Conservation (phyloP, 2,329 filamentous ascomycete genomes). For the Saccharata proteae region DNA sequence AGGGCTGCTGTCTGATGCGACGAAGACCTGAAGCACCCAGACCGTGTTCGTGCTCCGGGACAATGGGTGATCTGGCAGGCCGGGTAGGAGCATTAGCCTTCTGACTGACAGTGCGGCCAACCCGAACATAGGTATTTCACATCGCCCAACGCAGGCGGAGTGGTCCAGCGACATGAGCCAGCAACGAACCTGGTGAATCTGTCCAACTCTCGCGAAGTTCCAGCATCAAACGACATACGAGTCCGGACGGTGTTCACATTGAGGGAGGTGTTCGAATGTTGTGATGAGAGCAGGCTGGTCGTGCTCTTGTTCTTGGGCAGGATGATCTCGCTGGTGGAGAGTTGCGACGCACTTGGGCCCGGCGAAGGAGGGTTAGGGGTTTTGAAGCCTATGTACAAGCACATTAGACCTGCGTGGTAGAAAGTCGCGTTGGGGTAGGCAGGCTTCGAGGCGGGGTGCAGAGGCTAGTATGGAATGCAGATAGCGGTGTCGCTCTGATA, state of each 20-base stretch:
- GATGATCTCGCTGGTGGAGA: constrained; percentile 17
- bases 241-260: constrained; percentile 47
- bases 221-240: constrained; percentile 67
- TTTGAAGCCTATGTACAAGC: constrained; percentile 8
- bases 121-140: no score
- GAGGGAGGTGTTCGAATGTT: constrained; percentile 19
- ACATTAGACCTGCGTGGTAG: constrained; percentile 7
- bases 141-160: no score
- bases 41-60: constrained; percentile 79
- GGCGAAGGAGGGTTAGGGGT: constrained; percentile 6
- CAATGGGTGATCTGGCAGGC: constrained; percentile 48
- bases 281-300: constrained; percentile 32
- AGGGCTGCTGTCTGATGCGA: constrained; percentile 81
- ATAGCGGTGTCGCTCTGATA: no score
- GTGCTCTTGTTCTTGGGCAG: constrained; percentile 39
- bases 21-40: constrained; percentile 76
- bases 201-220: constrained; percentile 42
- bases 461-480: background rate
- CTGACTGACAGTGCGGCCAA: no score
- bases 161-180: background rate
- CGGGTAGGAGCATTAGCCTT: constrained; percentile 1
- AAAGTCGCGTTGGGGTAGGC: constrained; percentile 7
- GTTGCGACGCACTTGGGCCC: constrained; percentile 3
- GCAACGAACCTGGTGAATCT: constrained; percentile 57
- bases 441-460: background rate